phyloP scores from a whole-genome alignment of 2,329 filamentous ascomycete species.

The Drechslerella stenobrocha region DNA sequence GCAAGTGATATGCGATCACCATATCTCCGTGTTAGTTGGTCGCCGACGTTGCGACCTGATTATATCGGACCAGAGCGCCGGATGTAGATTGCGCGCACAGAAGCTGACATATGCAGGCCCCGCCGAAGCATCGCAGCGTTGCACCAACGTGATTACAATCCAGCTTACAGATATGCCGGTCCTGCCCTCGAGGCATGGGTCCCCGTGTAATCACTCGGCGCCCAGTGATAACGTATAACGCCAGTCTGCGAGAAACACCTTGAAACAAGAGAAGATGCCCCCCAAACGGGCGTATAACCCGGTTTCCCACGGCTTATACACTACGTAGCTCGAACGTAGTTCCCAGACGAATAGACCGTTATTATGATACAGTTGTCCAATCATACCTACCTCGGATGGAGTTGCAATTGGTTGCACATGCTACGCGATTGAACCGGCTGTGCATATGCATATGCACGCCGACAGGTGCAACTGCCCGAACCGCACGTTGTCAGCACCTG shows the following conservation, averaged over 20 bases:
- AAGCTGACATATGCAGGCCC: too few relatives aligned
- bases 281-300: too few relatives aligned
- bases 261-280: not conserved
- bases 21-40: too few relatives aligned
- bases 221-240: too few relatives aligned
- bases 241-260: too few relatives aligned
- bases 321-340: too few relatives aligned
- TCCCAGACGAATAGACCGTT: too few relatives aligned
- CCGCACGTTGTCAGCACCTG: not conserved
- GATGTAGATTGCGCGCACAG: too few relatives aligned
- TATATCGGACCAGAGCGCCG: too few relatives aligned
- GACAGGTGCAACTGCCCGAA: not conserved
- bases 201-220: not conserved
- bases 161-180: not conserved
- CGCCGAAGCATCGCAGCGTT: slow-evolving; percentile 1
- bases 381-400: not conserved
- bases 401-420: not conserved
- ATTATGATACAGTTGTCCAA: not conserved
- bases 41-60: too few relatives aligned
- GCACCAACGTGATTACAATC: not conserved
- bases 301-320: too few relatives aligned
- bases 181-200: not conserved
- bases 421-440: not conserved
- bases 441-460: slow-evolving; percentile 4
- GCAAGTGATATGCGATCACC: too few relatives aligned